phyloP scores from a whole-genome alignment of 139 green algal species.

The Yamagishiella unicocca region DNA sequence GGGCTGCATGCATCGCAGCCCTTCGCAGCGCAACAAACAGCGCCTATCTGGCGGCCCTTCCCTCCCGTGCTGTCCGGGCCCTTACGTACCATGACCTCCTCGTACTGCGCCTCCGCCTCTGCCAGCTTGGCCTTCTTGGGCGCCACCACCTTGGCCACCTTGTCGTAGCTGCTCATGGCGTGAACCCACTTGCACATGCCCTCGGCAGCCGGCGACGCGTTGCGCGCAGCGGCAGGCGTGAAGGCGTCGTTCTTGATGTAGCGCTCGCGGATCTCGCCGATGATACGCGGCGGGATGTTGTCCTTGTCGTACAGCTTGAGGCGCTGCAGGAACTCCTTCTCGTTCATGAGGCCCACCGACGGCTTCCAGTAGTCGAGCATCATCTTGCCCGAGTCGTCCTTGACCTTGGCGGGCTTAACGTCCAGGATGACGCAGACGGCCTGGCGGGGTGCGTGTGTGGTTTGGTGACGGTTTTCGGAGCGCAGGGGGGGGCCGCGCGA shows the following conservation, averaged over 20 bases:
- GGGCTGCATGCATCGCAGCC: background rate
- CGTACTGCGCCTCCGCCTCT: constrained; percentile 76
- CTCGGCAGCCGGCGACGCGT: constrained; percentile 71
- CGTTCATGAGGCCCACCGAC: constrained; percentile 74
- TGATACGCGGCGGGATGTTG: constrained; percentile 77
- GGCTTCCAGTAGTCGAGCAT: constrained; percentile 86
- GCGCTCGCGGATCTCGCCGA: constrained; percentile 69
- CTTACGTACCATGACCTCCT: constrained; percentile 75
- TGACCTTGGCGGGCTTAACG: constrained; percentile 78
- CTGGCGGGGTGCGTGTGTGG: constrained; percentile 35
- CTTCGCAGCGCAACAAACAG: background rate
- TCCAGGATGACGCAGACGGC: constrained; percentile 84
- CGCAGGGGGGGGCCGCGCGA: too few relatives aligned
- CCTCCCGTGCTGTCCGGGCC: too few relatives aligned
- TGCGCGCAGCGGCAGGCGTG: constrained; percentile 66
- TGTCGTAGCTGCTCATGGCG: constrained; percentile 86
- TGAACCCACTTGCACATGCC: constrained; percentile 85
- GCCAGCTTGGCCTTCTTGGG: constrained; percentile 83
- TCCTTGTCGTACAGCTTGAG: constrained; percentile 89
- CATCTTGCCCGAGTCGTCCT: constrained; percentile 71
- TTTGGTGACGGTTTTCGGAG: too few relatives aligned
- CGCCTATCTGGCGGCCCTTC: too few relatives aligned
- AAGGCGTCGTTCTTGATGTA: constrained; percentile 82
- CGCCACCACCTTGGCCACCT: constrained; percentile 79
- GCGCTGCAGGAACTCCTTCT: constrained; percentile 77